Percentiles rank a stretch among this genome's conserved stretches.
Evolutionary conservation across 371 early-diverging fungal species (phyloP).

Genomic region (Blakeslea trispora): DNA sequence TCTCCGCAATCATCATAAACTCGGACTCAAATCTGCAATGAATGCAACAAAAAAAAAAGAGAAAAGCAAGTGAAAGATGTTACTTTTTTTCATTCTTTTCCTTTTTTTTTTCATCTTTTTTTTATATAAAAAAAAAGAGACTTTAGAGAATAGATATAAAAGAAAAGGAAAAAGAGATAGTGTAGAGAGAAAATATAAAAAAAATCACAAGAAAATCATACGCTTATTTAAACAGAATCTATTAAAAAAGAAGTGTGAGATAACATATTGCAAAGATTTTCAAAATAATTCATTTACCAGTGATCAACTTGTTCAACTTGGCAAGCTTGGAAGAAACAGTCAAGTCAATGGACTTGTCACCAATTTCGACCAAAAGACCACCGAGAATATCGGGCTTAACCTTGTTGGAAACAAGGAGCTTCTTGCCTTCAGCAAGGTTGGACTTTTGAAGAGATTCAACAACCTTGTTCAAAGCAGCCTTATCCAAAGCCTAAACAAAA

Average conservation of each 20-base stretch:
- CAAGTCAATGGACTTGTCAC: slow-evolving; percentile 98
- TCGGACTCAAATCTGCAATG: too few relatives aligned
- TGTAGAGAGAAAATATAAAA: too few relatives aligned
- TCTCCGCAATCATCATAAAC: too few relatives aligned
- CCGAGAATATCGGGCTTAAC: slow-evolving; percentile 93
- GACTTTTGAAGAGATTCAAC: slow-evolving; percentile 55
- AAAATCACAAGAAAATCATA: too few relatives aligned
- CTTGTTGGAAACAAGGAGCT: slow-evolving; percentile 86
- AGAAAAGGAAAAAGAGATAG: too few relatives aligned
- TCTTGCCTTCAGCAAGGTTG: slow-evolving; percentile 52
- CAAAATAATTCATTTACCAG: slow-evolving; percentile 41
- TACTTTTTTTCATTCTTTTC: too few relatives aligned
- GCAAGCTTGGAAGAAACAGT: slow-evolving; percentile 92
- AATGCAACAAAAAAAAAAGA: too few relatives aligned
- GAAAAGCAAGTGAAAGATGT: too few relatives aligned
- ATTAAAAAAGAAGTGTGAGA: slow-evolving; percentile 1
- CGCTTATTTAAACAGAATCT: slow-evolving; percentile 24
- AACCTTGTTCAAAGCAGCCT: slow-evolving; percentile 53
- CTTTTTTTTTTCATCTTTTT: neutral
- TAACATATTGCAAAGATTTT: neutral
- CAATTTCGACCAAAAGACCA: slow-evolving; percentile 95
- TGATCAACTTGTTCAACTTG: slow-evolving; percentile 92
- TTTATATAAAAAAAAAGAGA: slow-evolving; percentile 10
- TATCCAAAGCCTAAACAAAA: slow-evolving; percentile 50
- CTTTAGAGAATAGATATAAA: too few relatives aligned